phyloP scores from a whole-genome alignment of 2,329 filamentous ascomycete species.

The Botryotinia calthae region DNA sequence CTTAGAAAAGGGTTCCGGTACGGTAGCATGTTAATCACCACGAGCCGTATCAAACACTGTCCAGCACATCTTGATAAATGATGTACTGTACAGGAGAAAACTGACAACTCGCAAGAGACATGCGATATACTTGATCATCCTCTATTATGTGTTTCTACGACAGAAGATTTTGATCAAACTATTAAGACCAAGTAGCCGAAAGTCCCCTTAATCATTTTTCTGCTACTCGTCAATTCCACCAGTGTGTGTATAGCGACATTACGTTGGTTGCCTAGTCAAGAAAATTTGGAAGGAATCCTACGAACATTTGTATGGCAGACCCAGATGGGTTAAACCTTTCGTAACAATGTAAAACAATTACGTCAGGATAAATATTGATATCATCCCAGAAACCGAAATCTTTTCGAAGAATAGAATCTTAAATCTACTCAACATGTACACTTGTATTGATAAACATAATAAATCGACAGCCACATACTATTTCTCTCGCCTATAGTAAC shows the following conservation, averaged over 20 bases:
- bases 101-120: not conserved
- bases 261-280: not conserved
- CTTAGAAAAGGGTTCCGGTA: not conserved
- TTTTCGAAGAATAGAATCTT: not conserved
- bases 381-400: not conserved
- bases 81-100: not conserved
- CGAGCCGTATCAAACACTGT: not conserved
- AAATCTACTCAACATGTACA: not conserved
- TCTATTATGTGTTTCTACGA: not conserved
- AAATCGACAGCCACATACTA: not conserved
- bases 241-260: not conserved
- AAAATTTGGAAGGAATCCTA: not conserved
- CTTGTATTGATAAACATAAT: not conserved
- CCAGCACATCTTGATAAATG: not conserved
- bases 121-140: not conserved
- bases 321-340: not conserved
- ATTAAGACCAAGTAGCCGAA: not conserved
- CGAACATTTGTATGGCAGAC: not conserved
- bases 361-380: not conserved
- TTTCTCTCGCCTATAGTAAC: not conserved
- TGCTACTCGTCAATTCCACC: not conserved
- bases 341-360: not conserved
- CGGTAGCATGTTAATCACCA: not conserved
- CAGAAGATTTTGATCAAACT: not conserved
- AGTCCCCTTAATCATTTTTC: not conserved